Base-by-base conservation (phyloP, 2,329 filamentous ascomycete genomes). In the Microdochium nivale region DNA sequence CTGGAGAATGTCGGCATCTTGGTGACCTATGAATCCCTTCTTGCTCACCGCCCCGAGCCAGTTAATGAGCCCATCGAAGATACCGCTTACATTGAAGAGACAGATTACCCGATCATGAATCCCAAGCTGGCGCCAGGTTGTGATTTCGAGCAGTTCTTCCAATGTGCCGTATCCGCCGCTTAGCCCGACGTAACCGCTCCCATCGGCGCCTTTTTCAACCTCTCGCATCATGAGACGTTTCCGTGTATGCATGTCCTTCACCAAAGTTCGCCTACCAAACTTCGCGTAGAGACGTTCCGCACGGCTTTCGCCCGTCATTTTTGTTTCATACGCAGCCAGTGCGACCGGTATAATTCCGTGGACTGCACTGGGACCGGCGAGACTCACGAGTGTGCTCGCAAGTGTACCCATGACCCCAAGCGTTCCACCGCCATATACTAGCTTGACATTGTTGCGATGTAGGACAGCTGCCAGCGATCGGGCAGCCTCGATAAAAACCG, bases 401-500 rank as follows among this genome's bases (percentile, higher is more conserved):
- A 86, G 59, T 61, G 85, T 81, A 59, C 83, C 82, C 82, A 86
- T 86, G 33, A 86, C 71, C 11, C 82, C 82, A 11, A 75, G 73
- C 14, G 81, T 84, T 56, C 82, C 82, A 54, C 82, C 82, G 57
- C 81, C 81, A 66, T 85, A 86, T 58, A 86, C 80, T 37, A 86
- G 77, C 33, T 73, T 70, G 58, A 80, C 76, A 61, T 76, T 75
- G 57, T 76, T 67, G 19, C 70, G 67, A 68, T 82, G 78, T 50
- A 86, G 74, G 53, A 71, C 69, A 10, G 70, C 66, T 53, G 77
- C 81, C 25, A 86, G 77, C 19, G 68, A 61, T 50, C 78, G 78
- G 3, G 83, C 82, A 32, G 81, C 76, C 56, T 70, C 76, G 57
- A 84, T 67, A 66, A 86, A 80, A 8, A 69, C 67, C 16, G 80